phyloP scores from a whole-genome alignment of 352 stramenopile genomes.

The Pilasporangium apinafurcum region DNA sequence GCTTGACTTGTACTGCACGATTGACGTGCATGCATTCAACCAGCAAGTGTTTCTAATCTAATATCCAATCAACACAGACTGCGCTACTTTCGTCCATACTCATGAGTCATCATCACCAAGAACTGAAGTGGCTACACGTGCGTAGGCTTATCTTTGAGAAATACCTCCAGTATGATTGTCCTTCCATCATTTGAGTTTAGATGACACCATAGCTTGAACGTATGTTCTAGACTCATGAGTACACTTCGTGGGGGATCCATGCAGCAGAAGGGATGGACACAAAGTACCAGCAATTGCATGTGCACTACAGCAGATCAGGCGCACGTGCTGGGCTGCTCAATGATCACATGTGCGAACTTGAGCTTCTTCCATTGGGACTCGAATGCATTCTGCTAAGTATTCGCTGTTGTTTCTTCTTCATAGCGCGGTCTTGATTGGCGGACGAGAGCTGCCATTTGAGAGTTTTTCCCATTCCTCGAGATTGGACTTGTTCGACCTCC shows the following conservation, averaged over 20 bases:
- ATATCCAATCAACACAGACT: background rate
- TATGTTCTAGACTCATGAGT: slow-evolving; percentile 27
- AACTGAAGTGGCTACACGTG: slow-evolving; percentile 12
- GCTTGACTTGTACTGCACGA: too few species aligned
- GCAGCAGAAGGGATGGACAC: slow-evolving; percentile 18
- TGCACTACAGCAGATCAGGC: slow-evolving; percentile 12
- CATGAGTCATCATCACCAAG: background rate
- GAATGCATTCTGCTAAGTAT: background rate
- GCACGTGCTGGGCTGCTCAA: slow-evolving; percentile 28
- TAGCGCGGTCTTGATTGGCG: slow-evolving; percentile 56
- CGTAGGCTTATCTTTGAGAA: background rate
- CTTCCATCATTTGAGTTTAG: background rate
- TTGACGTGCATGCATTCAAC: background rate
- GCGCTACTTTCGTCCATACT: background rate
- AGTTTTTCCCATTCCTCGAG: slow-evolving; percentile 13
- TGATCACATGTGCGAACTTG: slow-evolving; percentile 31
- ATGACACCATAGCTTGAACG: too few species aligned
- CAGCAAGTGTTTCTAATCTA: too few species aligned
- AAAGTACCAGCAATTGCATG: slow-evolving; percentile 9
- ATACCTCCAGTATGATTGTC: background rate
- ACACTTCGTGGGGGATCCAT: slow-evolving; percentile 31
- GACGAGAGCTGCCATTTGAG: slow-evolving; percentile 32
- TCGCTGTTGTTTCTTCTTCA: background rate
- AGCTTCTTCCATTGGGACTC: too few species aligned
- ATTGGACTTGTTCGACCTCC: slow-evolving; percentile 58